These are phyloP conservation scores for Eimeria mitis DNA, from an alignment of 169 alveolate species.

Conservation along the genomic window DNA sequence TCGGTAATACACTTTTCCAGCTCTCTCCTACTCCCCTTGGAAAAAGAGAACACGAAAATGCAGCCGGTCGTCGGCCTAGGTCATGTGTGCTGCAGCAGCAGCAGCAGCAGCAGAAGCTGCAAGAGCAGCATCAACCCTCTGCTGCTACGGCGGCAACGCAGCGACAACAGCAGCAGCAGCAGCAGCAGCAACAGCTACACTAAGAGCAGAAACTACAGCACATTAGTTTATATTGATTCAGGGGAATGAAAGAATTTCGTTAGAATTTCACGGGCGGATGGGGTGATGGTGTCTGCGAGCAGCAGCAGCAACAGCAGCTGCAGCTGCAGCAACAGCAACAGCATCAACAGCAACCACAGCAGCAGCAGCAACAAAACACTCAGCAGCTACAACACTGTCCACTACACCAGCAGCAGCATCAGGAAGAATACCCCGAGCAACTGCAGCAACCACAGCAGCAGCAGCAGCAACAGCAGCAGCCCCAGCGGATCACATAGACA, in stretches of 20 bases:
- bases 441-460: not conserved
- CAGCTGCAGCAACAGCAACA: not conserved
- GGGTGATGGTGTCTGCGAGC: not conserved
- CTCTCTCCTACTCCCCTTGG: not conserved
- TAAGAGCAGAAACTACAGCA: not conserved
- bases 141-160: not conserved
- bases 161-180: conserved; percentile 30
- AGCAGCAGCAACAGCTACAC: conserved; percentile 6
- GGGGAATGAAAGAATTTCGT: not conserved
- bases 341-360: not conserved
- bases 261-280: not conserved
- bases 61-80: not conserved
- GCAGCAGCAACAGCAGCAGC: not conserved
- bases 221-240: not conserved
- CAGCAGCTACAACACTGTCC: no score
- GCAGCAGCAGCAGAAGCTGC: conserved; percentile 1
- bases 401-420: no score
- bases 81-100: conserved; percentile 11
- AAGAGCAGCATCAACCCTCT: not conserved
- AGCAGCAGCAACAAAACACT: no score
- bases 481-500: not conserved
- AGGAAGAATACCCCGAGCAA: no score
- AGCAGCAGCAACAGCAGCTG: not conserved
- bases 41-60: not conserved
- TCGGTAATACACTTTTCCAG: not conserved